phyloP scores from a whole-genome alignment of 441 rosid genomes.

The Pelargonium fulgidum region DNA sequence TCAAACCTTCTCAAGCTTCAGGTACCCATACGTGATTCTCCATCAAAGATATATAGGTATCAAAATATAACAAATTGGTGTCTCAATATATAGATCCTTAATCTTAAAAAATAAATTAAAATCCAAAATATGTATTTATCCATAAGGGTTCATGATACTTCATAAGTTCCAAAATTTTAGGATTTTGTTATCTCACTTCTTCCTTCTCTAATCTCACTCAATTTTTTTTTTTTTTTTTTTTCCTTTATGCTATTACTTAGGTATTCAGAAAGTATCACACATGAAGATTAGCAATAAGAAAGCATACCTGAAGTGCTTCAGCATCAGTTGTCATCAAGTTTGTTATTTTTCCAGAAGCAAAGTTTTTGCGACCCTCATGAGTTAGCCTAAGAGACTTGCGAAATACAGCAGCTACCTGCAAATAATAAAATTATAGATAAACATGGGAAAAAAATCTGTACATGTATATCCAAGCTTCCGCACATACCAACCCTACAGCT shows the following conservation, averaged over 20 bases:
- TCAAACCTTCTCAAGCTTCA: background rate
- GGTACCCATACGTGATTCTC: background rate
- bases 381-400: conserved; percentile 90
- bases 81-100: background rate
- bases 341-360: conserved; percentile 92
- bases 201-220: background rate
- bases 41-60: background rate
- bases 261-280: background rate
- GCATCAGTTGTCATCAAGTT: conserved; percentile 99
- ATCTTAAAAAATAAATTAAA: no score
- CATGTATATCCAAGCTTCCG: background rate
- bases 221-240: background rate
- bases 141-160: no score
- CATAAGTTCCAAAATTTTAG: no score
- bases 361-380: conserved; percentile 76
- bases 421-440: background rate
- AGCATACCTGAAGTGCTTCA: conserved; percentile 84
- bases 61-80: background rate
- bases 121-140: no score
- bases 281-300: conserved; percentile 16
- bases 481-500: background rate
- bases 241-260: conserved; percentile 4
- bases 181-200: background rate
- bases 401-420: conserved; percentile 94
- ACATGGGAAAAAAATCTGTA: background rate